A percentile compares a stretch with the other conserved stretches of the same genome.
Conservation (phyloP, 495 filamentous ascomycete species). For the Chaetomidium leptoderma region DNA sequence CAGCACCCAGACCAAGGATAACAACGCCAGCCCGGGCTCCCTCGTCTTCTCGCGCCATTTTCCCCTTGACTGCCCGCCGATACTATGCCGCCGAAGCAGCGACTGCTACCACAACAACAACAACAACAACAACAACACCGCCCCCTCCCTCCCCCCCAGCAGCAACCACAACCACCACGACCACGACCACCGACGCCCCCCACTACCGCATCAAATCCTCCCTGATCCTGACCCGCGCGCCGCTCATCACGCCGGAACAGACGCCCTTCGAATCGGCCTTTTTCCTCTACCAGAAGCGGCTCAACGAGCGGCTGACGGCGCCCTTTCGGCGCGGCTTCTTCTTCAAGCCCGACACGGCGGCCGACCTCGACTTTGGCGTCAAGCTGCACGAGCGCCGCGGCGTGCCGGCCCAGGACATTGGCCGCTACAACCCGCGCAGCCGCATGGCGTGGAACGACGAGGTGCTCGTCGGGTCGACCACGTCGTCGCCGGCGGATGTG, state of each 20-base stretch:
- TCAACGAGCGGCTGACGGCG: slow-evolving; percentile 86
- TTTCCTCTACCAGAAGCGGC: slow-evolving; percentile 93
- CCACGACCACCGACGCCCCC: slow-evolving; percentile 25
- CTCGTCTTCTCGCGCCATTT: slow-evolving; percentile 7
- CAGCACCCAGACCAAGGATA: slow-evolving; percentile 3
- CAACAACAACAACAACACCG: background rate
- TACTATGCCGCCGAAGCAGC: slow-evolving; percentile 23
- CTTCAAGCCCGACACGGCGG: slow-evolving; percentile 85
- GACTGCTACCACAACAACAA: slow-evolving; percentile 3
- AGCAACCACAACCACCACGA: slow-evolving; percentile 9
- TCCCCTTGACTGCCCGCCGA: slow-evolving; percentile 11
- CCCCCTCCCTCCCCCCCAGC: slow-evolving; percentile 7
- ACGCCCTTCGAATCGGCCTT: slow-evolving; percentile 85
- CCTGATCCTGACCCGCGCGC: slow-evolving; percentile 82
- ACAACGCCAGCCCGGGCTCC: background rate
- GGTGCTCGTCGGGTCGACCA: slow-evolving; percentile 64
- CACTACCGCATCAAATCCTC: slow-evolving; percentile 69
- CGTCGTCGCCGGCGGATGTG: slow-evolving; percentile 53
- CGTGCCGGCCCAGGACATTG: slow-evolving; percentile 76
- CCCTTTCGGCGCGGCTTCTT: slow-evolving; percentile 93
- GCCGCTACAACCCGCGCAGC: slow-evolving; percentile 77
- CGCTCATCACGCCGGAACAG: slow-evolving; percentile 76
- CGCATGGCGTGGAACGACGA: slow-evolving; percentile 87
- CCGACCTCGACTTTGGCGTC: slow-evolving; percentile 84
- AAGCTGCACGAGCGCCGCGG: slow-evolving; percentile 68